Conservation (phyloP, 352 stramenopile genomes). For the Saprolegnia diclina region DNA sequence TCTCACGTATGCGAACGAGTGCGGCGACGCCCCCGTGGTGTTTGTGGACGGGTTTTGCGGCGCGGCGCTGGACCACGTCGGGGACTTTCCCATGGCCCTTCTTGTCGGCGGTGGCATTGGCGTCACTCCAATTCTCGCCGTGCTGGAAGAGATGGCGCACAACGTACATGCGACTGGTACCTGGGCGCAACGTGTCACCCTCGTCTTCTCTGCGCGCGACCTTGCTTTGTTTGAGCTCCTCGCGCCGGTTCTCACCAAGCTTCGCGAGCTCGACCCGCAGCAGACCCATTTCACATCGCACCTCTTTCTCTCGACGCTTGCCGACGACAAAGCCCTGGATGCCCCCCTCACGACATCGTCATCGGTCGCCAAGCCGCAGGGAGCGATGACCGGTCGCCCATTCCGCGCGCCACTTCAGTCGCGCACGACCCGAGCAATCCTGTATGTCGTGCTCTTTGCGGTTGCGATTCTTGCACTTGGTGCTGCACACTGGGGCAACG, state of each 20-base stretch:
- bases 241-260: conserved; percentile 30
- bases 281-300: conserved; percentile 29
- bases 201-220: conserved; percentile 45
- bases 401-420: too few relatives aligned
- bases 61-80: too few relatives aligned
- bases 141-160: conserved; percentile 36
- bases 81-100: conserved; percentile 17
- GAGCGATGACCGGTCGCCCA: too few relatives aligned
- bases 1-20: conserved; percentile 35
- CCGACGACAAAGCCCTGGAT: too few relatives aligned
- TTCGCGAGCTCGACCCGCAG: conserved; percentile 34
- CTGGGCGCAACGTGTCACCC: conserved; percentile 29
- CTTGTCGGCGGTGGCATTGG: conserved; percentile 39
- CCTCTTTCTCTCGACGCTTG: too few relatives aligned
- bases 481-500: too few relatives aligned
- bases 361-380: too few relatives aligned
- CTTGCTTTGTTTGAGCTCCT: conserved; percentile 36
- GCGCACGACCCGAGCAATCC: too few relatives aligned
- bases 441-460: too few relatives aligned
- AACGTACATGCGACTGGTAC: conserved; percentile 19
- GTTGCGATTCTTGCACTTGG: too few relatives aligned
- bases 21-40: conserved; percentile 32
- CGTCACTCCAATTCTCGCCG: conserved; percentile 34
- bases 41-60: conserved; percentile 51
- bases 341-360: too few relatives aligned